phyloP scores from a whole-genome alignment of 192 early-diverging fungal genomes.

The Coemansia sp. region DNA sequence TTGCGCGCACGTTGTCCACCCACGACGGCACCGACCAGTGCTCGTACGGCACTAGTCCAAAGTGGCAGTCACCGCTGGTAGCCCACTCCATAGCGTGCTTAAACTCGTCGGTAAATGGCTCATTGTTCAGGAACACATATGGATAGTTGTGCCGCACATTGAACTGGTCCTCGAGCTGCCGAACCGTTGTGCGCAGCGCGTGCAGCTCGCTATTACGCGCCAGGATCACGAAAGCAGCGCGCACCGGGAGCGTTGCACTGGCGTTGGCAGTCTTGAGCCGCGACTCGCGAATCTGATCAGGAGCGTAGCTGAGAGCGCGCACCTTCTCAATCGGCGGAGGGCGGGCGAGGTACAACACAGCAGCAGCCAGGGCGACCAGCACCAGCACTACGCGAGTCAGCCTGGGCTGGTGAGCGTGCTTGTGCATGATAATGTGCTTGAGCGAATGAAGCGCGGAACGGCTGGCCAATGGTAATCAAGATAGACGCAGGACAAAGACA shows the following conservation, averaged over 20 bases:
- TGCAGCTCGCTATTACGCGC: constrained; percentile 68
- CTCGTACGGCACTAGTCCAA: constrained; percentile 64
- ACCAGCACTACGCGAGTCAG: constrained; percentile 16
- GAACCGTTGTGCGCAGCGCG: constrained; percentile 57
- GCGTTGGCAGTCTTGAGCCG: constrained; percentile 28
- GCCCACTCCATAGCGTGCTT: constrained; percentile 53
- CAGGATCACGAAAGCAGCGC: constrained; percentile 66
- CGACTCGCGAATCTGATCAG: constrained; percentile 25
- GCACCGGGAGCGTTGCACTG: constrained; percentile 2
- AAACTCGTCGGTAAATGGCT: constrained; percentile 69
- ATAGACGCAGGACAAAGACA: neutral
- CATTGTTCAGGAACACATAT: constrained; percentile 83
- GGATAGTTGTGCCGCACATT: constrained; percentile 75
- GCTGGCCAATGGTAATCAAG: neutral
- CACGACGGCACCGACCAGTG: constrained; percentile 75
- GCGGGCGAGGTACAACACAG: constrained; percentile 14
- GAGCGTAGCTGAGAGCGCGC: constrained; percentile 18
- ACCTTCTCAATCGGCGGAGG: constrained; percentile 28
- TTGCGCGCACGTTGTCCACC: constrained; percentile 56
- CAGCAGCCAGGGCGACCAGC: constrained; percentile 13
- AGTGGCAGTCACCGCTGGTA: constrained; percentile 59
- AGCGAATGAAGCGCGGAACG: neutral
- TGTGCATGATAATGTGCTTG: neutral
- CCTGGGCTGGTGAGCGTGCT: neutral
- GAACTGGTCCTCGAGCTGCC: constrained; percentile 74